Percentiles rank a stretch among this genome's conserved stretches.
Evolutionary conservation across 2,329 filamentous ascomycete species (phyloP).

Genomic region (Alternaria viburni): DNA sequence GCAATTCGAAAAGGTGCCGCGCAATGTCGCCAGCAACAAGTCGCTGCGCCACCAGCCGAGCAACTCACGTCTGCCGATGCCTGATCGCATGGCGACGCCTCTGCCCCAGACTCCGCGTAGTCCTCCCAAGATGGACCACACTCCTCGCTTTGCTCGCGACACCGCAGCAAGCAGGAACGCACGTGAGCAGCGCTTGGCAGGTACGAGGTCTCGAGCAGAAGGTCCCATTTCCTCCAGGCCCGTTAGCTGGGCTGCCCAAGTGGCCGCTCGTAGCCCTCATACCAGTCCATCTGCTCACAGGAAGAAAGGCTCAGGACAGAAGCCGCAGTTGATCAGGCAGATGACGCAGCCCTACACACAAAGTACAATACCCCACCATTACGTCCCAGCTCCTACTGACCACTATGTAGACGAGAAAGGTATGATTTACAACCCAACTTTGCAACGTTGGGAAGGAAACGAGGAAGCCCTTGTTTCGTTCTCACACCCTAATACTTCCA

Average conservation of each 20-base stretch:
- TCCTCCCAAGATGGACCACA: slow-evolving; percentile 58
- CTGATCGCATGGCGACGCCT: slow-evolving; percentile 55
- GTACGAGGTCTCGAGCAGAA: slow-evolving; percentile 52
- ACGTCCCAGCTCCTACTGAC: slow-evolving; percentile 10
- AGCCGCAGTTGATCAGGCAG: slow-evolving; percentile 89
- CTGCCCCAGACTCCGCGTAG: slow-evolving; percentile 63
- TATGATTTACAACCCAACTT: slow-evolving; percentile 91
- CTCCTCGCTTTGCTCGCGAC: slow-evolving; percentile 69
- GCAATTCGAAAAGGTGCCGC: slow-evolving; percentile 80
- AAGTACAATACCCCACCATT: slow-evolving; percentile 62
- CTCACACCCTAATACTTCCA: slow-evolving; percentile 59
- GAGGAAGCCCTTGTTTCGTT: slow-evolving; percentile 84
- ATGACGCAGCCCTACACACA: slow-evolving; percentile 79
- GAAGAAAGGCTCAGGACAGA: slow-evolving; percentile 63
- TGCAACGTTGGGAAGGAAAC: slow-evolving; percentile 94
- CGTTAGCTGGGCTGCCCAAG: slow-evolving; percentile 66
- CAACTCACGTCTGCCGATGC: slow-evolving; percentile 49
- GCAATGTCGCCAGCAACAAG: slow-evolving; percentile 71
- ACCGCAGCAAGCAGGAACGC: slow-evolving; percentile 71
- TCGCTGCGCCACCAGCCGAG: slow-evolving; percentile 61
- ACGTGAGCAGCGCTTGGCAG: slow-evolving; percentile 64
- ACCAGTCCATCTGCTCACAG: slow-evolving; percentile 57
- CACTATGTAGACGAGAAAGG: slow-evolving; percentile 75
- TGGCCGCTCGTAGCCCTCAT: slow-evolving; percentile 58
- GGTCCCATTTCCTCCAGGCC: slow-evolving; percentile 60